Conservation (phyloP, 2,329 filamentous ascomycete genomes). For the Verticillium longisporum region DNA sequence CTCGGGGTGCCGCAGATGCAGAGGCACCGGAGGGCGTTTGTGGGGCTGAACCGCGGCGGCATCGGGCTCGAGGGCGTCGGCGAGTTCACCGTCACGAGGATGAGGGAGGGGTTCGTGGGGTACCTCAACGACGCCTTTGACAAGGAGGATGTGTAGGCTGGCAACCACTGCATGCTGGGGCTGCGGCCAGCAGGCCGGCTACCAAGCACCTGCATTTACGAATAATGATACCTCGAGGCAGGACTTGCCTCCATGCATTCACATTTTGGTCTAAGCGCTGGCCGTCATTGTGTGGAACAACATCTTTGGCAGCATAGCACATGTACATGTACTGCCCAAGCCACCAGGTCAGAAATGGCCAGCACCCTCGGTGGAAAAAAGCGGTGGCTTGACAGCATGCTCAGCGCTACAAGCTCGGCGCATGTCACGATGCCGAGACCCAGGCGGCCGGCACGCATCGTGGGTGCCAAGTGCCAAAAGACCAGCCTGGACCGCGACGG, state of each 20-base stretch:
- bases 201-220: background rate
- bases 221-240: slow-evolving; percentile 3
- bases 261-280: too few species aligned
- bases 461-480: background rate
- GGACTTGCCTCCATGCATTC: background rate
- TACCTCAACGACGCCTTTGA: slow-evolving; percentile 62
- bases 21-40: slow-evolving; percentile 69
- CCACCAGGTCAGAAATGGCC: background rate
- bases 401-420: background rate
- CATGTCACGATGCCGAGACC: background rate
- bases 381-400: too few species aligned
- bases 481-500: background rate
- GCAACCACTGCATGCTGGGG: background rate
- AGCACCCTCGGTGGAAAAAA: background rate
- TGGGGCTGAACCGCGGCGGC: slow-evolving; percentile 65
- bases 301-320: too few species aligned
- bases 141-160: slow-evolving; percentile 43
- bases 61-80: slow-evolving; percentile 52
- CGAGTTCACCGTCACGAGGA: slow-evolving; percentile 44
- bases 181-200: background rate
- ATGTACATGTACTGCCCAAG: too few species aligned
- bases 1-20: slow-evolving; percentile 71
- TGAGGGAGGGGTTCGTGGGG: slow-evolving; percentile 57
- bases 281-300: too few species aligned
- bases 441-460: background rate